These are phyloP conservation scores for Sergeia podlipaevii DNA, from an alignment of 208 protist genomes.

Conservation along the genomic window DNA sequence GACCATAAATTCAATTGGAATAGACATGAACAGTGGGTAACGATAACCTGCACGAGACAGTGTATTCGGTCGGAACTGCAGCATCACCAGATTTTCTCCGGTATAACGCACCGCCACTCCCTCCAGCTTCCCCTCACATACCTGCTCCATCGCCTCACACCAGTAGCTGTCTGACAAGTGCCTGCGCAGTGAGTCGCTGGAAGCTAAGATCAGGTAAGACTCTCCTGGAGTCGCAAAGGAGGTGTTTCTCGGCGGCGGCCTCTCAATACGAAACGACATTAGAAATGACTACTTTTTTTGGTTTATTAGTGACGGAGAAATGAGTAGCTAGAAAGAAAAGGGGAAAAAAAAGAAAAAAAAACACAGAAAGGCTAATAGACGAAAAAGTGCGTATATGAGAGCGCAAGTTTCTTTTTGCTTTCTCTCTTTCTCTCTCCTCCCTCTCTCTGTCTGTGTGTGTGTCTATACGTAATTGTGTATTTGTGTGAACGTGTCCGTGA, in stretches of 20 bases:
- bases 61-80: conserved; percentile 75
- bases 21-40: conserved; percentile 88
- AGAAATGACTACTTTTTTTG: too few species aligned
- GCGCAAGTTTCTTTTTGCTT: background rate
- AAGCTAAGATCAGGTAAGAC: conserved; percentile 67
- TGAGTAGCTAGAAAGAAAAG: background rate
- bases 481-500: too few species aligned
- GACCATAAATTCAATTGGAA: conserved; percentile 85
- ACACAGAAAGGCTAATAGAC: too few species aligned
- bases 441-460: too few species aligned
- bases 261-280: conserved; percentile 45
- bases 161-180: conserved; percentile 89
- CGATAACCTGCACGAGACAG: conserved; percentile 78
- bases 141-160: conserved; percentile 86
- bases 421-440: too few species aligned
- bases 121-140: conserved; percentile 80
- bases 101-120: conserved; percentile 87
- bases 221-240: conserved; percentile 74
- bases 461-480: too few species aligned
- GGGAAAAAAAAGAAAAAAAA: conserved; percentile 10
- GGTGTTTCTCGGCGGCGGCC: conserved; percentile 18
- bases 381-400: too few species aligned
- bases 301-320: background rate
- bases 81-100: conserved; percentile 75
- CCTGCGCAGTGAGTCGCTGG: conserved; percentile 58